Percentiles rank a stretch among this genome's conserved stretches.
These are phyloP conservation scores for Secale cereale DNA, from an alignment of 176 grass and related monocot species.

Conservation along the genomic window DNA sequence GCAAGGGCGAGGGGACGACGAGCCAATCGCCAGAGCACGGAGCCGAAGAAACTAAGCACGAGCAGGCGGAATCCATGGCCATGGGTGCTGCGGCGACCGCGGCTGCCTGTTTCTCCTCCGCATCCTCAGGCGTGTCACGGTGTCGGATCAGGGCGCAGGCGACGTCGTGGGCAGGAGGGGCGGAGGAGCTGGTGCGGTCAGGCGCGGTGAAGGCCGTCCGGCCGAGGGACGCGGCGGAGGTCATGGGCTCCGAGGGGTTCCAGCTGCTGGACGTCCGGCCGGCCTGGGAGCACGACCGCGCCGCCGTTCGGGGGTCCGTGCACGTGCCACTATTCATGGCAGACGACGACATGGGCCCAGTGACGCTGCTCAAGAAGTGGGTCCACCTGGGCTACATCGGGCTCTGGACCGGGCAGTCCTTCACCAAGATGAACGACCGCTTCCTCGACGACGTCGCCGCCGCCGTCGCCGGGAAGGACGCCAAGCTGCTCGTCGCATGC, in stretches of 20 bases:
- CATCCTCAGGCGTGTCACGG: neutral
- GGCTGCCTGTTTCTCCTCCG: neutral
- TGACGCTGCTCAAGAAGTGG: conserved; percentile 95
- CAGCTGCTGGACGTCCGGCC: conserved; percentile 75
- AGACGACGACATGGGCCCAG: conserved; percentile 49
- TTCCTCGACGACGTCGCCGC: conserved; percentile 64
- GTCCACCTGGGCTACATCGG: conserved; percentile 93
- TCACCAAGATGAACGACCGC: conserved; percentile 74
- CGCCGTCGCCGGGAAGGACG: conserved; percentile 45
- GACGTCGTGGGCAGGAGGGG: conserved; percentile 32
- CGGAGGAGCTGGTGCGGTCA: conserved; percentile 60
- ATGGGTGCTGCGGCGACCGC: conserved; percentile 18
- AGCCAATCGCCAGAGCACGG: neutral
- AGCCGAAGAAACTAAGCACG: neutral
- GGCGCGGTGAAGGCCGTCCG: conserved; percentile 54
- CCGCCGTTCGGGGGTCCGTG: conserved; percentile 45
- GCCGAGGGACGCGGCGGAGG: conserved; percentile 43
- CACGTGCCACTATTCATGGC: conserved; percentile 72
- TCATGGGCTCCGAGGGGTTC: conserved; percentile 52
- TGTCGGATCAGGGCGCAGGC: conserved; percentile 32
- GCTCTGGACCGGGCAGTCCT: conserved; percentile 74
- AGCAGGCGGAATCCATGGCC: conserved; percentile 25
- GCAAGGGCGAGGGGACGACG: neutral
- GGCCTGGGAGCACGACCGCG: conserved; percentile 73
- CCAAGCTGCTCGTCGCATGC: conserved; percentile 79